Evolutionary conservation across 23 red algal species (phyloP), one percentile per base, ranked within the genome.

Genomic region (Agarophyton chilense): DNA sequence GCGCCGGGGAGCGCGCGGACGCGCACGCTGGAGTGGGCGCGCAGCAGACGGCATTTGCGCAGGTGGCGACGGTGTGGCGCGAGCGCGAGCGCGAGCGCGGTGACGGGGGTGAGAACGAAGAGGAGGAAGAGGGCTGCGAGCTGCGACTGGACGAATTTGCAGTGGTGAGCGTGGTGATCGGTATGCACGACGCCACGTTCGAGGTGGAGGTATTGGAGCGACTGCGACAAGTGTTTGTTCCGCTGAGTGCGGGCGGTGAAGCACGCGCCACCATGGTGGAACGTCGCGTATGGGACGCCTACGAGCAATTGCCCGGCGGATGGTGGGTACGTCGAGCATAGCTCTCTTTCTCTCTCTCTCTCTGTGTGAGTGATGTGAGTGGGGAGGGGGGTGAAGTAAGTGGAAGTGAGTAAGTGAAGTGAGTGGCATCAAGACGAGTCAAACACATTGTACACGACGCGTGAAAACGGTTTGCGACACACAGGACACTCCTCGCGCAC

Each of bases 121-220:
- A n/a, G n/a, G n/a, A n/a, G n/a, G n/a, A n/a, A n/a, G n/a, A n/a
- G n/a, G n/a, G n/a, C n/a, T n/a, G 31, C 44, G 32, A 52, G 32
- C 22, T 78, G 25, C 4, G 2, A 7, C 49, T 77, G 31, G 83
- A 88, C 55, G 83, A 88, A 14, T 88, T 88, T 64, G 83, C 71
- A n/a, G 83, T 88, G 1, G 31, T 56, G 12, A 35, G 28, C 11
- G 25, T 88, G 21, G 67, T 55, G 17, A 39, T 88, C 21, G 67
- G 64, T 9, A 10, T 88, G 7, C 66, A 45, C 8, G 21, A 53
- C 2, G 49, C 83, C 22, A 28, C 36, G 3, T 88, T 88, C 60
- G 83, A 88, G 83, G 55, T 88, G 7, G 83, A 88, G 22, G 83
- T 66, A 12, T 34, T 88, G 43, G 83, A 88, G 24, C 83, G 83